Percentiles rank a stretch among this genome's conserved stretches.
phyloP scores from a whole-genome alignment of 129 eudicot species.

The Centaurea solstitialis region DNA sequence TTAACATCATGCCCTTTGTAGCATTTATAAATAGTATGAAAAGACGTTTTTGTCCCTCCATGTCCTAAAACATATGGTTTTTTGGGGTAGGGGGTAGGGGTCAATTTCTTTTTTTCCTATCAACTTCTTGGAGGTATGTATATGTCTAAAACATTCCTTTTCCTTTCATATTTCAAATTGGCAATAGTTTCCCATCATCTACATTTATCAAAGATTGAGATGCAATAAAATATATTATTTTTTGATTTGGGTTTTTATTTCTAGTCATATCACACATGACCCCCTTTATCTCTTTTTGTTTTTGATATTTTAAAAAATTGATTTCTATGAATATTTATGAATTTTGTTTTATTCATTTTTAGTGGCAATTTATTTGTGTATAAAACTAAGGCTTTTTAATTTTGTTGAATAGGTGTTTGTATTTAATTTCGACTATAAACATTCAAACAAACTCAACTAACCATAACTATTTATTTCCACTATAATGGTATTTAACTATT shows the following conservation, averaged over 20 bases:
- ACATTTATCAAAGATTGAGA: constrained; percentile 2
- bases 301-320: no score
- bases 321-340: no score
- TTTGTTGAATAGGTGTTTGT: no score
- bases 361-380: no score
- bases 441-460: no score
- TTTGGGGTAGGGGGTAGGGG: constrained; percentile 8
- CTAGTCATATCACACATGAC: neutral
- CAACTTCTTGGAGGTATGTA: constrained; percentile 19
- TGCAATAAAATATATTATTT: neutral
- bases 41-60: constrained; percentile 25
- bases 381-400: no score
- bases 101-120: neutral
- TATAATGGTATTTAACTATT: no score
- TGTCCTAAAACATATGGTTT: constrained; percentile 13
- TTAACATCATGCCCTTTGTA: constrained; percentile 1
- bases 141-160: constrained; percentile 28
- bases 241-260: neutral
- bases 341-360: no score
- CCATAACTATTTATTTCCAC: no score
- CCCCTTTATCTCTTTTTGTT: neutral
- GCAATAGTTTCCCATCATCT: constrained; percentile 25
- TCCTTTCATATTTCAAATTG: constrained; percentile 29
- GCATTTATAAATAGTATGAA: constrained; percentile 14
- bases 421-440: no score